Evolutionary conservation across 345 rosid genomes (phyloP).

Genomic region (Triadica sebifera): DNA sequence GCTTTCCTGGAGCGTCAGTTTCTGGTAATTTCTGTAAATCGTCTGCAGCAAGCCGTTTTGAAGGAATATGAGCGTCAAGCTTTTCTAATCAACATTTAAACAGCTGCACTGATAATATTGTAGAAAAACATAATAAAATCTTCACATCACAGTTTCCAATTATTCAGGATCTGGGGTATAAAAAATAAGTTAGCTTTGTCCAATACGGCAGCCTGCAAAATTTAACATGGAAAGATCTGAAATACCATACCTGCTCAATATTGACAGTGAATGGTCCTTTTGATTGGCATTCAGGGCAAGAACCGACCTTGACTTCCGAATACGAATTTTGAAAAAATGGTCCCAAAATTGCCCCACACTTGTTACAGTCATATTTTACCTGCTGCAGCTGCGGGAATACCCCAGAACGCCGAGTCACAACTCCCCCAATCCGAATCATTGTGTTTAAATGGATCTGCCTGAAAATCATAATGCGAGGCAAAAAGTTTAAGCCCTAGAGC

Average conservation of each 20-base stretch:
- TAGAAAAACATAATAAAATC: not conserved
- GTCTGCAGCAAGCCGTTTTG: slow-evolving; percentile 53
- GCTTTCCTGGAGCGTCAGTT: slow-evolving; percentile 95
- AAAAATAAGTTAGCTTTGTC: not conserved
- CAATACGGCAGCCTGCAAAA: not conserved
- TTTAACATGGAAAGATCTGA: not conserved
- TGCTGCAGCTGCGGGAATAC: slow-evolving; percentile 97
- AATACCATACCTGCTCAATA: slow-evolving; percentile 70
- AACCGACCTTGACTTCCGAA: slow-evolving; percentile 97
- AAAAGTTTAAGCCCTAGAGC: slow-evolving; percentile 8
- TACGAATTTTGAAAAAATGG: slow-evolving; percentile 97
- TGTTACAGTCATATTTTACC: slow-evolving; percentile 96
- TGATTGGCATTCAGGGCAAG: slow-evolving; percentile 97
- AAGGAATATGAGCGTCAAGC: slow-evolving; percentile 1
- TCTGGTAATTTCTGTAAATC: slow-evolving; percentile 92
- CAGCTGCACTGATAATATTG: not conserved
- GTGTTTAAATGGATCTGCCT: slow-evolving; percentile 98
- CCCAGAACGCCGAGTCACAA: slow-evolving; percentile 95
- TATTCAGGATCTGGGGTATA: not conserved
- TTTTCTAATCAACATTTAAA: not conserved
- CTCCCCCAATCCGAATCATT: slow-evolving; percentile 98
- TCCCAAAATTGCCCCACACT: slow-evolving; percentile 87
- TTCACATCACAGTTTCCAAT: not conserved
- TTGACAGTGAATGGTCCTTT: slow-evolving; percentile 97
- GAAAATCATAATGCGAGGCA: slow-evolving; percentile 19